Evolutionary conservation across 1,284 basidiomycete species (phyloP).

Genomic region (Ceratobasidium sp.): DNA sequence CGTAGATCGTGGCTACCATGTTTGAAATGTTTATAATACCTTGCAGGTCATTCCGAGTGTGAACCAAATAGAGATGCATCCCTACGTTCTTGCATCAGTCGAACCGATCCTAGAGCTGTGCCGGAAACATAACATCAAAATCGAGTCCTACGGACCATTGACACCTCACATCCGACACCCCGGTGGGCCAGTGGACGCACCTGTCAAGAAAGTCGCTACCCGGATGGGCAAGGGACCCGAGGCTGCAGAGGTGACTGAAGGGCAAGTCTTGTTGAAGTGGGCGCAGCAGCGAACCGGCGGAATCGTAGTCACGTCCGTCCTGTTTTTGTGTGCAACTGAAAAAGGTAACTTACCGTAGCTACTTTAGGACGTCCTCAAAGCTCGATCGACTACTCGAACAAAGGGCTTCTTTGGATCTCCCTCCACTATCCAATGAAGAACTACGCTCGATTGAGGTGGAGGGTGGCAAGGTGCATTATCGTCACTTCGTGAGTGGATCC

Average conservation of each 20-base stretch:
- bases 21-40: slow-evolving; percentile 50
- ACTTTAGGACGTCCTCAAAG: slow-evolving; percentile 45
- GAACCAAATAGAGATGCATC: slow-evolving; percentile 87
- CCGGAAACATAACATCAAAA: slow-evolving; percentile 71
- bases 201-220: slow-evolving; percentile 65
- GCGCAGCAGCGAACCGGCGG: slow-evolving; percentile 35
- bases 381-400: slow-evolving; percentile 41
- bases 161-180: slow-evolving; percentile 63
- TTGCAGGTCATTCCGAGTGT: slow-evolving; percentile 75
- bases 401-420: slow-evolving; percentile 36
- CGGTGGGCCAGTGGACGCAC: slow-evolving; percentile 68
- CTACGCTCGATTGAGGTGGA: slow-evolving; percentile 32
- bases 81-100: slow-evolving; percentile 75
- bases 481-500: slow-evolving; percentile 33
- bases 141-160: slow-evolving; percentile 72
- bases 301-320: slow-evolving; percentile 44
- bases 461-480: slow-evolving; percentile 37
- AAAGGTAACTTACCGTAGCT: not conserved
- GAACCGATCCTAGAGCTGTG: slow-evolving; percentile 62
- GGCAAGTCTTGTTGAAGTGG: slow-evolving; percentile 73
- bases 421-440: slow-evolving; percentile 41
- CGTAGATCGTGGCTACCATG: slow-evolving; percentile 54
- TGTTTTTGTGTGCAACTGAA: not conserved
- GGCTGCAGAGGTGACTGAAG: slow-evolving; percentile 61
- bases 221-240: slow-evolving; percentile 58